These are phyloP conservation scores for Vanilla planifolia DNA, from an alignment of 106 monocot species.

Conservation along the genomic window DNA sequence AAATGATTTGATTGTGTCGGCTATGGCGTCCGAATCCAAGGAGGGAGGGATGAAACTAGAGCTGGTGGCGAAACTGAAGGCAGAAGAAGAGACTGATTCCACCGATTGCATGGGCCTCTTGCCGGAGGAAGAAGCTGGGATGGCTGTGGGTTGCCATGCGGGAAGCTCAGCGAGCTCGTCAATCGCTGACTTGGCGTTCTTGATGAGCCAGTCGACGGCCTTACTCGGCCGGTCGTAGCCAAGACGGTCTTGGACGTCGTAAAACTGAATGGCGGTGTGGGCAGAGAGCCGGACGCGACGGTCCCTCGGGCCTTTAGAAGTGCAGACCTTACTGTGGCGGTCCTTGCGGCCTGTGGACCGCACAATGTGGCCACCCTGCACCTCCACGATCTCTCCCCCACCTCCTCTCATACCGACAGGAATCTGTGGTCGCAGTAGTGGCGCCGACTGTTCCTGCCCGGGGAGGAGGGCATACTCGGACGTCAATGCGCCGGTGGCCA, in stretches of 20 bases:
- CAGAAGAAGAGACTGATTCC: neutral
- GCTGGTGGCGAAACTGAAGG: neutral
- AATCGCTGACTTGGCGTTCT: constrained; percentile 61
- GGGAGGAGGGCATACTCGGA: no score
- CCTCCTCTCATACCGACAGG: neutral
- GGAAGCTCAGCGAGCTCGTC: constrained; percentile 57
- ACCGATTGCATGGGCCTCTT: neutral
- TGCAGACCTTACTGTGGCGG: constrained; percentile 83
- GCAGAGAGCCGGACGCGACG: constrained; percentile 64
- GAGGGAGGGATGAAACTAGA: constrained; percentile 1
- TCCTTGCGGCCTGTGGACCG: constrained; percentile 63
- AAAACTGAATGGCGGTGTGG: constrained; percentile 78
- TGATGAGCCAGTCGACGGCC: constrained; percentile 77
- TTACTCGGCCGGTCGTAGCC: constrained; percentile 82
- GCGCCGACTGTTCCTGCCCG: neutral
- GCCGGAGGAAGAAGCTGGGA: neutral
- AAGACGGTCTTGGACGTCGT: constrained; percentile 75
- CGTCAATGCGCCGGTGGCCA: no score
- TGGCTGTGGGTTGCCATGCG: constrained; percentile 41
- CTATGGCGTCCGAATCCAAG: neutral
- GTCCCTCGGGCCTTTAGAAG: constrained; percentile 62
- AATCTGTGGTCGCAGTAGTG: constrained; percentile 7
- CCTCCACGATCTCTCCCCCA: constrained; percentile 51
- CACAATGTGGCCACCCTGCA: constrained; percentile 63
- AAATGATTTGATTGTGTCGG: neutral